These are phyloP conservation scores for Hymenoscyphus scutula DNA, from an alignment of 2,329 filamentous ascomycete genomes.

Conservation along the genomic window DNA sequence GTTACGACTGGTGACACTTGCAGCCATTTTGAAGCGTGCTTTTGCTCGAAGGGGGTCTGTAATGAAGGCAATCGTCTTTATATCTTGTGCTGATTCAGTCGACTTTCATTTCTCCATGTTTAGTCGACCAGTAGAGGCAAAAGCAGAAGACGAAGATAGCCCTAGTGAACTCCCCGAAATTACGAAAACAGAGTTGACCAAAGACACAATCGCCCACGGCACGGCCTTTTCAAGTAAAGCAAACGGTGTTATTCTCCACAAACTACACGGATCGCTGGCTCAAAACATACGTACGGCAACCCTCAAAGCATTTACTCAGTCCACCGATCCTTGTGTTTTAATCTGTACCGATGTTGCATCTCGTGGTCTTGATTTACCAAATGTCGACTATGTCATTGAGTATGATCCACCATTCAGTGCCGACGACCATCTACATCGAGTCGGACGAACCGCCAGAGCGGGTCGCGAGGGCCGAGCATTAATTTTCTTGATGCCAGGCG, in stretches of 20 bases:
- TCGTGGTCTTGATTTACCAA: constrained; percentile 90
- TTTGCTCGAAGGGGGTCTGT: constrained; percentile 87
- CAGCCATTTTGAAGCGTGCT: constrained; percentile 78
- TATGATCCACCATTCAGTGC: constrained; percentile 94
- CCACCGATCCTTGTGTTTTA: constrained; percentile 73
- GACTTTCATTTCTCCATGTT: constrained; percentile 94
- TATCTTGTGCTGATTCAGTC: constrained; percentile 94
- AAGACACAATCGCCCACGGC: constrained; percentile 65
- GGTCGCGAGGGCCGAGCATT: constrained; percentile 83
- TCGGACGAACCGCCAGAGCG: constrained; percentile 91
- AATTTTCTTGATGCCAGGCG: constrained; percentile 86
- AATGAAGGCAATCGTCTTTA: constrained; percentile 96
- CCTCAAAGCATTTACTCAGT: constrained; percentile 73
- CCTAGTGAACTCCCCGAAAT: constrained; percentile 34
- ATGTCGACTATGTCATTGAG: constrained; percentile 91
- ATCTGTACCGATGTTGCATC: constrained; percentile 95
- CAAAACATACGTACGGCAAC: constrained; percentile 87
- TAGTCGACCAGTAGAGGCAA: constrained; percentile 36
- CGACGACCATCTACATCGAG: constrained; percentile 90
- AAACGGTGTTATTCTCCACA: constrained; percentile 77
- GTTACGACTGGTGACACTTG: constrained; percentile 81
- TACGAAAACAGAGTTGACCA: constrained; percentile 40
- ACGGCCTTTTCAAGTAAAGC: constrained; percentile 71
- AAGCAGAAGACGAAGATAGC: constrained; percentile 35
- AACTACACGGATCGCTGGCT: constrained; percentile 86